phyloP scores from a whole-genome alignment of 139 green algal species.

The Haematococcus lacustris region DNA sequence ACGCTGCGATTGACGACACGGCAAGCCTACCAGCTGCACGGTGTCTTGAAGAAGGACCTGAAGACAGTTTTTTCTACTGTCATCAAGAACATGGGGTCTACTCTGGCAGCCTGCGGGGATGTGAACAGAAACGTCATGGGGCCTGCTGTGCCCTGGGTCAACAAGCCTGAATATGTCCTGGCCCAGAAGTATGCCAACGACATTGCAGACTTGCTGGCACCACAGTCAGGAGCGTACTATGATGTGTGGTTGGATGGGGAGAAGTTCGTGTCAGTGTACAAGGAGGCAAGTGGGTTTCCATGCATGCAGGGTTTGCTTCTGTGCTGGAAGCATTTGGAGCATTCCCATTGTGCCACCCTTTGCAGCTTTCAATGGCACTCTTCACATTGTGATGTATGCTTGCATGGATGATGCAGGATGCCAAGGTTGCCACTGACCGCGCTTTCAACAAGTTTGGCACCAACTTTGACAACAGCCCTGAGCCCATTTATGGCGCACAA shows the following conservation, averaged over 20 bases:
- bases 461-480: constrained; percentile 88
- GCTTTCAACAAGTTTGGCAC: constrained; percentile 88
- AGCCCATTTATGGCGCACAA: constrained; percentile 94
- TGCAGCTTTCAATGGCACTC: too few species aligned
- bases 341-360: too few species aligned
- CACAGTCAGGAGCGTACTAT: constrained; percentile 96
- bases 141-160: constrained; percentile 64
- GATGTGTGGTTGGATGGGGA: constrained; percentile 99
- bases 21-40: constrained; percentile 98
- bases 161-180: constrained; percentile 81
- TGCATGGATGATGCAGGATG: constrained; percentile 59
- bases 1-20: constrained; percentile 95
- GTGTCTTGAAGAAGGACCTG: constrained; percentile 95
- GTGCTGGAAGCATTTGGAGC: too few species aligned
- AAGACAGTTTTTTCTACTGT: constrained; percentile 96
- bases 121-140: constrained; percentile 95
- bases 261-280: constrained; percentile 88
- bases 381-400: too few species aligned
- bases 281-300: constrained; percentile 58
- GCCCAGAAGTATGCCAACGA: constrained; percentile 77
- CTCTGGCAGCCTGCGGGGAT: constrained; percentile 92
- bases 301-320: too few species aligned
- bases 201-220: constrained; percentile 69
- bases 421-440: constrained; percentile 78
- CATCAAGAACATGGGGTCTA: constrained; percentile 98